A percentile compares a stretch with the other conserved stretches of the same genome.
Evolutionary conservation across 495 filamentous ascomycete genomes (phyloP).

Genomic region (Talaromyces wortmannii): DNA sequence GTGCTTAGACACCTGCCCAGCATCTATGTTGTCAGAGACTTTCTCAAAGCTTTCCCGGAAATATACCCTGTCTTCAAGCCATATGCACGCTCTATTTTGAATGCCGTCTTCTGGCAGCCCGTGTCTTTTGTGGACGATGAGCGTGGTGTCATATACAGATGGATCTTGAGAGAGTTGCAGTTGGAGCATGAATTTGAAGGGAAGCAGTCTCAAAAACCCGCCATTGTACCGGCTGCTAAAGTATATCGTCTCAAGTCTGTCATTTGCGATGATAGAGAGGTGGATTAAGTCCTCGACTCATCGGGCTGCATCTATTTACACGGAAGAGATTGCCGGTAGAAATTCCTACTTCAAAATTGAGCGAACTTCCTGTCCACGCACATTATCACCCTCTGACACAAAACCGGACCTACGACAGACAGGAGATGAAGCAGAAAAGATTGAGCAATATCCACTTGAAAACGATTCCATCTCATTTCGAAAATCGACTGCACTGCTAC

Average conservation of each 20-base stretch:
- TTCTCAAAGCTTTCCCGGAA: conserved; percentile 1
- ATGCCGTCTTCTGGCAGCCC: conserved; percentile 3
- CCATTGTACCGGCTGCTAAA: background rate
- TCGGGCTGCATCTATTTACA: too few species aligned
- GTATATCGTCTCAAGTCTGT: background rate
- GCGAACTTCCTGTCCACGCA: too few species aligned
- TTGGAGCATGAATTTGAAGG: background rate
- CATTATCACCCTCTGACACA: too few species aligned
- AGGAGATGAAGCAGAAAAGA: too few species aligned
- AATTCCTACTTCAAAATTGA: too few species aligned
- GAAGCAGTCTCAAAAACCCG: background rate
- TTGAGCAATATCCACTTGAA: too few species aligned
- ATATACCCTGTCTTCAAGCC: background rate
- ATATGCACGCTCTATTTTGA: background rate
- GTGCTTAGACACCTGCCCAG: conserved; percentile 2
- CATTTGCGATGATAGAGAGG: background rate
- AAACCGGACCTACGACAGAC: too few species aligned
- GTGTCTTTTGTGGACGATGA: background rate
- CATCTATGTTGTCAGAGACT: conserved; percentile 1
- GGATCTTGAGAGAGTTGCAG: conserved; percentile 2
- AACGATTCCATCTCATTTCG: too few species aligned
- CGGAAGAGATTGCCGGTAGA: too few species aligned
- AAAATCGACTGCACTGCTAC: too few species aligned
- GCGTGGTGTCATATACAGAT: conserved; percentile 1
- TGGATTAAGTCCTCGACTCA: background rate